Evolutionary conservation across 1,284 basidiomycete genomes (phyloP).

Genomic region (Ceratobasidium sp.): DNA sequence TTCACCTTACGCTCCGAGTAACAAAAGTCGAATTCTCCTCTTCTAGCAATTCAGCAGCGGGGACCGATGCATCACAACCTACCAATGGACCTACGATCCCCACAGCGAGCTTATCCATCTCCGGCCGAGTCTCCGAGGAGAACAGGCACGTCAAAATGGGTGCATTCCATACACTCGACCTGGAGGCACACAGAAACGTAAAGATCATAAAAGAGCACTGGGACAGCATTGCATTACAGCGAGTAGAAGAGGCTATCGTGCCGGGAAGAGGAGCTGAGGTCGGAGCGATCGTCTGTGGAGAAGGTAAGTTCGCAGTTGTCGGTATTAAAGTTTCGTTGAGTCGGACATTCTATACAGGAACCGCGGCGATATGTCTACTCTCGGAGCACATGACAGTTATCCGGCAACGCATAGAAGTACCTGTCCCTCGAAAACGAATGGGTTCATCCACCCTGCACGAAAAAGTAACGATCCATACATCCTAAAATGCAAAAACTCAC

Average conservation of each 20-base stretch:
- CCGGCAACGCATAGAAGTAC: slow-evolving; percentile 85
- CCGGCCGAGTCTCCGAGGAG: slow-evolving; percentile 87
- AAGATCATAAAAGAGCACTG: slow-evolving; percentile 89
- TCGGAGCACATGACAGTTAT: slow-evolving; percentile 97
- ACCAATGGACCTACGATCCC: slow-evolving; percentile 47
- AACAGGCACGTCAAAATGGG: slow-evolving; percentile 92
- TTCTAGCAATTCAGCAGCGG: slow-evolving; percentile 55
- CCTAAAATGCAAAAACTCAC: slow-evolving; percentile 39
- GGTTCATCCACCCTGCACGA: slow-evolving; percentile 82
- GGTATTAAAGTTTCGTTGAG: slow-evolving; percentile 2
- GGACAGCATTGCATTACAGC: slow-evolving; percentile 85
- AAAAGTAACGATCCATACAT: slow-evolving; percentile 55
- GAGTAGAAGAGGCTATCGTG: slow-evolving; percentile 85
- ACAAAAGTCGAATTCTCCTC: slow-evolving; percentile 73
- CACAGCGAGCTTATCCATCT: slow-evolving; percentile 78
- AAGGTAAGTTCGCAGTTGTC: slow-evolving; percentile 57
- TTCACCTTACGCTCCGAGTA: slow-evolving; percentile 85
- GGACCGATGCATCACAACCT: slow-evolving; percentile 51
- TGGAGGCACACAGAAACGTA: slow-evolving; percentile 91
- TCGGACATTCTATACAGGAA: slow-evolving; percentile 58
- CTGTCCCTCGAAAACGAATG: slow-evolving; percentile 90
- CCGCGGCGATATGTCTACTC: slow-evolving; percentile 90
- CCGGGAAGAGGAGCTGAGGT: slow-evolving; percentile 96
- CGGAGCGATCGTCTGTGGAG: slow-evolving; percentile 93
- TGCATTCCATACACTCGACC: slow-evolving; percentile 92